Base-by-base conservation (phyloP, 495 filamentous ascomycete species). In the Aspergillus hancockii region DNA sequence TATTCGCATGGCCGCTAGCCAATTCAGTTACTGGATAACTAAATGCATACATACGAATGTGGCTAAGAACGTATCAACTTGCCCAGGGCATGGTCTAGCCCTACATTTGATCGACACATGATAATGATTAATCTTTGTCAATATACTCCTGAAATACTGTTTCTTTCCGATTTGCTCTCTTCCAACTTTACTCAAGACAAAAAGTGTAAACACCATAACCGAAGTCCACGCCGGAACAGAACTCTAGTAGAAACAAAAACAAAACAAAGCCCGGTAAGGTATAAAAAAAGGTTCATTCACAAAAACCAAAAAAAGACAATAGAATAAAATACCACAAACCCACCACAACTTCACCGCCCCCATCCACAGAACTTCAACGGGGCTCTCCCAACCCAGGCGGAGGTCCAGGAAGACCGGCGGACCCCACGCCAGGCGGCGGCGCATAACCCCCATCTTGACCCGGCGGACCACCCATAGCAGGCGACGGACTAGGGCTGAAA, bases 361-460 rank as follows among this genome's bases (percentile, higher is more conserved):
- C 34, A 50, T 50, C 47, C 3, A 28, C 21, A 8, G 2, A 34
- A 22, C 30, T 23, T 64, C 51, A 67, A 28, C 65, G 62, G 40
- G 46, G 36, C n/a, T 67, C 65, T 3, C 62, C 59, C 49, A 67
- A 19, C 6, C 61, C 66, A 31, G 62, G 62, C n/a, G 62, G 67
- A 19, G 67, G 64, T 2, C 67, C 67, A 47, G 65, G 59, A 14
- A 63, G 50, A 19, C 54, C 43, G 12, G 51, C 55, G 10, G 55
- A 53, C 32, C 61, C 58, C 19, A 59, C 43, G 19, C 66, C 57
- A 9, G 67, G 67, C 12, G 68, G 71, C 25, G 61, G 66, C 46
- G 67, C 60, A 50, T 69, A 77, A 9, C 64, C 66, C 12, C 64
- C 66, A 16, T 75, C 75, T 38, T 58, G 58, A 0, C 71, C 72